Percentiles rank a stretch among this genome's conserved stretches.
phyloP scores from a whole-genome alignment of 345 rosid species.

The Carallia pectinifolia region DNA sequence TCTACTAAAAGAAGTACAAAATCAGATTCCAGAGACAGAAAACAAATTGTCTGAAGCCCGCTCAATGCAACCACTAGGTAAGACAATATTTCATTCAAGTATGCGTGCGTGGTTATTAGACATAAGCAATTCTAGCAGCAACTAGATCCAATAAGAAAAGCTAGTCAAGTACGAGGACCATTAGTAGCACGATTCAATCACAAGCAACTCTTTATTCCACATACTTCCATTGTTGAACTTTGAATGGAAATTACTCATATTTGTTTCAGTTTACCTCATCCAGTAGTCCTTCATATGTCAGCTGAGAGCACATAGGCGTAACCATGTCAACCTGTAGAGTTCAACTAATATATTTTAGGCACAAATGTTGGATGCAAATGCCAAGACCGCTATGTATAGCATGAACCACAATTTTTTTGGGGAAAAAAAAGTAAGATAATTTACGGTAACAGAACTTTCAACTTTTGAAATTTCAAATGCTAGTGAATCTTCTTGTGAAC shows the following conservation, averaged over 20 bases:
- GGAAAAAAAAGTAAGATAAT: too few species aligned
- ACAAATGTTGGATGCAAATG: too few species aligned
- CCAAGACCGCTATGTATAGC: too few species aligned
- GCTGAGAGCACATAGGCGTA: constrained; percentile 90
- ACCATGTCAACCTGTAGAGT: constrained; percentile 86
- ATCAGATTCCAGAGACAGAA: not conserved
- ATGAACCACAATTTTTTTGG: too few species aligned
- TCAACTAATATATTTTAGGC: constrained; percentile 6
- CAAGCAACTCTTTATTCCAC: not conserved
- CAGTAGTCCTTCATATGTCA: constrained; percentile 91
- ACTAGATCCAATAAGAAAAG: not conserved
- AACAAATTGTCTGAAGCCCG: not conserved
- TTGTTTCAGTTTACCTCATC: constrained; percentile 66
- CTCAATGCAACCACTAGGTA: too few species aligned
- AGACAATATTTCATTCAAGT: too few species aligned
- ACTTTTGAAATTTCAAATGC: too few species aligned
- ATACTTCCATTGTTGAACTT: not conserved
- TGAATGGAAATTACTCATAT: not conserved
- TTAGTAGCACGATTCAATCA: not conserved
- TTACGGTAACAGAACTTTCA: too few species aligned
- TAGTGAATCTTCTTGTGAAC: too few species aligned
- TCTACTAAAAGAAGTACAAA: too few species aligned
- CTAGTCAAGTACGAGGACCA: not conserved
- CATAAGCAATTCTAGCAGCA: too few species aligned
- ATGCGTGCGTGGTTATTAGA: too few species aligned